Base-by-base conservation (phyloP, 2,329 filamentous ascomycete species). In the Ascochyta viciae-villosae region DNA sequence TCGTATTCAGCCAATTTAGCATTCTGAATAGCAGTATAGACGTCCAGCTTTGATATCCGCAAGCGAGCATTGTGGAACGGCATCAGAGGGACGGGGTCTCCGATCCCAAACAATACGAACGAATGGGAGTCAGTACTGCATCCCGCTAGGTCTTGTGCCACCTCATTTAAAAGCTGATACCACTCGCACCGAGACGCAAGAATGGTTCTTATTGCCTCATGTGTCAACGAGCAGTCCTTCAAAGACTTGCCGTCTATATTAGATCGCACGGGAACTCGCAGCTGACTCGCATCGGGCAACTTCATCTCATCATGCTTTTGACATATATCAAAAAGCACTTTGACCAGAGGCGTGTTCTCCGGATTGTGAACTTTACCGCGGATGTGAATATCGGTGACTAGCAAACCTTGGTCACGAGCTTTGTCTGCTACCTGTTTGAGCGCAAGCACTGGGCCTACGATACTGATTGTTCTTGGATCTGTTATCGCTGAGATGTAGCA, bases 341-440 rank as follows among this genome's bases (percentile, higher is more conserved):
- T 37, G 29, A 57, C 64, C n/a, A 66, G 44, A 38, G 54, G 35
- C 12, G 50, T 47, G 12, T 67, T 67, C 44, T 66, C 64, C 6
- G 64, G 64, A 38, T 66, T 67, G 44, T 67, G 64, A 35, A 61
- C 59, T 50, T 67, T 66, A 13, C 64, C 64, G 4, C 58, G 48
- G 27, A 67, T 45, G 31, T 67, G 54, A 19, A 65, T 67, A n/a
- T 47, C 53, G 1, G 60, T 49, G 16, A 57, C 57, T 37, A 52
- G 48, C 22, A 67, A 40, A 6, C 63, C 62, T 6, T 51, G 48
- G 9, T 51, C 45, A 29, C 51, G 51, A 37, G 58, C 29, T 33
- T 10, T 33, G 3, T 33, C 59, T 27, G 50, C 49, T 22, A 67
- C 44, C 35, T 54, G 40, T 27, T 50, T 45, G 27, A 67, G 58